Evolutionary conservation across 352 stramenopile genomes (phyloP).

Genomic region (Pythium dissimile): DNA sequence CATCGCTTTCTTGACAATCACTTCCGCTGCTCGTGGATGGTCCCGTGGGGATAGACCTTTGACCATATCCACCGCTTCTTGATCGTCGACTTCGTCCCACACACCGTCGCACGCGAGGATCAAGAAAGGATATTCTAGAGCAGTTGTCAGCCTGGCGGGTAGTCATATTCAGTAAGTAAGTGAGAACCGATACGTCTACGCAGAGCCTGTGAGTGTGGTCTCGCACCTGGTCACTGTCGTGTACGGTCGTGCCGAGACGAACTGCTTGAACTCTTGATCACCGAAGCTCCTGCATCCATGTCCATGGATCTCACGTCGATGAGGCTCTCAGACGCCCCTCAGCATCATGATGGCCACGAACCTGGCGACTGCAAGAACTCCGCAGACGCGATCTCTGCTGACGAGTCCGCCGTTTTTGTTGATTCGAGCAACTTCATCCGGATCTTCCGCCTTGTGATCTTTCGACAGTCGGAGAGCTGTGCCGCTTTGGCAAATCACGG

Average conservation of each 20-base stretch:
- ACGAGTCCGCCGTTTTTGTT: slow-evolving; percentile 63
- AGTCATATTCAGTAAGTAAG: background rate
- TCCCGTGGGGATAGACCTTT: slow-evolving; percentile 28
- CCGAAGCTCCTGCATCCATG: slow-evolving; percentile 64
- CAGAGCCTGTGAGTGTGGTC: background rate
- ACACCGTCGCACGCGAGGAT: slow-evolving; percentile 78
- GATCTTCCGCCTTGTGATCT: slow-evolving; percentile 74
- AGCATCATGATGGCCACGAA: slow-evolving; percentile 18
- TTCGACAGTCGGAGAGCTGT: slow-evolving; percentile 53
- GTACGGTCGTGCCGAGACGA: slow-evolving; percentile 50
- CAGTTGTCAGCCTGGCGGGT: slow-evolving; percentile 35
- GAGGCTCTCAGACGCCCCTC: background rate
- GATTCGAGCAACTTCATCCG: slow-evolving; percentile 53
- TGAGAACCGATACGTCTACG: no score
- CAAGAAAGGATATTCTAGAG: slow-evolving; percentile 54
- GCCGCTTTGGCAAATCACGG: slow-evolving; percentile 55
- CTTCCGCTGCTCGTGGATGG: slow-evolving; percentile 41
- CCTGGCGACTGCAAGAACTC: slow-evolving; percentile 69
- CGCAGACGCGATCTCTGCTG: slow-evolving; percentile 62
- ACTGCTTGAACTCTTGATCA: slow-evolving; percentile 69
- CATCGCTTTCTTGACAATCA: slow-evolving; percentile 56
- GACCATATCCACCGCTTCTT: slow-evolving; percentile 73
- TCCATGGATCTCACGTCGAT: no score
- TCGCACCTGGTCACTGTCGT: slow-evolving; percentile 40
- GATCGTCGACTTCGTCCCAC: slow-evolving; percentile 74